Percentiles rank a stretch among this genome's conserved stretches.
Conservation (phyloP, 2,329 filamentous ascomycete species). For the Fusarium tanahbumbuense region DNA sequence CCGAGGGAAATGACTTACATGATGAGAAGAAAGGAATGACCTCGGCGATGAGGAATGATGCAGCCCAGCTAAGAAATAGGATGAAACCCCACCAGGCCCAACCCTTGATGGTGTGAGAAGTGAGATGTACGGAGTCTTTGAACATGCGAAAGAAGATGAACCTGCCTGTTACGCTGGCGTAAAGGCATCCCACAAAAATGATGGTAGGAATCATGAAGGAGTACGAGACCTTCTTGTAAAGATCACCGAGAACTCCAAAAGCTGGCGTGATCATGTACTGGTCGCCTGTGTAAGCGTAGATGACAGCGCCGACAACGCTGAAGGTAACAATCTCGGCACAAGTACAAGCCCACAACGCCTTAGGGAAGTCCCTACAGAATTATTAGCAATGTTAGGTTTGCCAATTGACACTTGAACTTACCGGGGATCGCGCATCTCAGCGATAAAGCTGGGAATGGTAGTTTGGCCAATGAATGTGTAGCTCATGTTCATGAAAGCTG, state of each 20-base stretch:
- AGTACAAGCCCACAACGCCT: conserved; percentile 89
- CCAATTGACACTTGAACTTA: conserved; percentile 37
- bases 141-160: conserved; percentile 94
- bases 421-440: conserved; percentile 81
- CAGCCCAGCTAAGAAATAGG: conserved; percentile 74
- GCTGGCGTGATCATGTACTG: conserved; percentile 90
- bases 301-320: conserved; percentile 80
- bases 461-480: conserved; percentile 98
- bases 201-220: conserved; percentile 96
- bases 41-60: conserved; percentile 89
- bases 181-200: conserved; percentile 89
- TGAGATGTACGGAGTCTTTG: conserved; percentile 80
- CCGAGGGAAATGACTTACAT: conserved; percentile 53
- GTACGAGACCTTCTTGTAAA: conserved; percentile 88
- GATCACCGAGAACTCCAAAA: conserved; percentile 82
- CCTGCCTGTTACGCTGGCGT: conserved; percentile 87
- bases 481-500: conserved; percentile 91
- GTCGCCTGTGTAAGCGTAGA: conserved; percentile 86
- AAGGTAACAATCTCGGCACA: conserved; percentile 89
- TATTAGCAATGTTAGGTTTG: not conserved
- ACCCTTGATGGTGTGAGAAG: conserved; percentile 80
- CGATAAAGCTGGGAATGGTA: conserved; percentile 92
- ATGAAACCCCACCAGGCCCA: conserved; percentile 84
- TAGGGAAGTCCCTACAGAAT: conserved; percentile 79
- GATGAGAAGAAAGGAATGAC: conserved; percentile 94